Base-by-base conservation (phyloP, 2,329 filamentous ascomycete genomes). In the Monilinia laxa region DNA sequence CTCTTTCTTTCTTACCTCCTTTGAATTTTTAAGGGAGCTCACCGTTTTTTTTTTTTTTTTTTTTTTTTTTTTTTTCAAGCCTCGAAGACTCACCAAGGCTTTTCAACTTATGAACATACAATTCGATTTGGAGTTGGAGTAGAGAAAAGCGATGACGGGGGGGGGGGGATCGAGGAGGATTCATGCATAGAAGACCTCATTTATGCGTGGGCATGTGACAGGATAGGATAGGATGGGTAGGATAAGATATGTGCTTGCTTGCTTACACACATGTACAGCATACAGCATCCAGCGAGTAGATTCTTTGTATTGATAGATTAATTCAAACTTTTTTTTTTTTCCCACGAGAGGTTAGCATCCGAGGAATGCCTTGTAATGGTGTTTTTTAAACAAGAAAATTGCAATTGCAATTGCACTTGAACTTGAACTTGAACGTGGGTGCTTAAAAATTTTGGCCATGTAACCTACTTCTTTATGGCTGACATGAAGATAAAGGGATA, bases 91-190 rank as follows among this genome's bases (percentile, higher is more conserved):
- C 40, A 42, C 18, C 16, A 42, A 14, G 12, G 2, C 12, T 14
- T 38, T 51, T 60, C 45, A n/a, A 60, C 38, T 60, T n/a, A 60
- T 60, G 58, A 60, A 60, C 28, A 60, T 51, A 38, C 23, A 60
- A 51, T 60, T 12, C 9, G 42, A 49, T 47, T 45, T 4, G 18
- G 31, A n/a, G 10, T 20, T 35, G 58, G n/a, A 38, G 31, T 38
- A 20, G n/a, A 51, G 28, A 60, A 51, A 51, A 51, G 20, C n/a
- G 3, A 18, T 51, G 20, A 51, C 40, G 45, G n/a, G 28, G 2
- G n/a, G 58, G n/a, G n/a, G n/a, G 28, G 49, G 49, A 16, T 52
- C 14, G n/a, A 52, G 49, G 49, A 49, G 11, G n/a, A 52, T 52
- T 23, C 6, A 52, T 52, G 49, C n/a, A 25, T 49, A 11, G 47